phyloP scores from a whole-genome alignment of 148 eudicot species.

The Nepenthes mirabilis region DNA sequence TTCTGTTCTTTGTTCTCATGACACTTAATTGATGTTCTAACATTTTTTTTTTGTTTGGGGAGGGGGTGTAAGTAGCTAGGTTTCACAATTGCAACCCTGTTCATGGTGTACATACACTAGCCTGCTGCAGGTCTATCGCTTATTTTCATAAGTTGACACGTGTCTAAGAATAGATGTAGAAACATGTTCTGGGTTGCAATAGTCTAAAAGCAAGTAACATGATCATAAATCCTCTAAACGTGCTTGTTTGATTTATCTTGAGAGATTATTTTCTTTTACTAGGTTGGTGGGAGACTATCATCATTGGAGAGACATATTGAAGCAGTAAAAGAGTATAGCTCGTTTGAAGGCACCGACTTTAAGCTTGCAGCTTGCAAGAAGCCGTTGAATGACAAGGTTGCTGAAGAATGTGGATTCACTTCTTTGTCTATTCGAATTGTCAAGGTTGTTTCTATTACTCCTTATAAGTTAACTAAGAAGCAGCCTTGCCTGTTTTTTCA shows the following conservation, averaged over 20 bases:
- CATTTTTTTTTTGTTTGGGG: no score
- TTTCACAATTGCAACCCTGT: no score
- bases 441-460: slow-evolving; percentile 26
- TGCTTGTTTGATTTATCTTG: neutral
- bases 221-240: no score
- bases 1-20: no score
- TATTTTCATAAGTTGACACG: slow-evolving; percentile 25
- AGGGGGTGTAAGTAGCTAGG: no score
- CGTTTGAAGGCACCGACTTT: slow-evolving; percentile 78
- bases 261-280: neutral
- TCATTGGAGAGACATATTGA: slow-evolving; percentile 58
- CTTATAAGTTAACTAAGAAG: neutral
- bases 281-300: slow-evolving; percentile 69
- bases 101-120: no score
- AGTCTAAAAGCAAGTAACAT: no score
- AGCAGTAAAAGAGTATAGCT: slow-evolving; percentile 30
- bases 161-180: no score
- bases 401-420: slow-evolving; percentile 85
- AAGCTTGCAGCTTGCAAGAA: slow-evolving; percentile 73
- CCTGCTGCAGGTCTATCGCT: no score
- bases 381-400: slow-evolving; percentile 58
- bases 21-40: no score
- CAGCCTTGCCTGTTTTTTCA: neutral
- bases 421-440: slow-evolving; percentile 77
- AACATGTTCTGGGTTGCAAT: no score